Evolutionary conservation across 495 filamentous ascomycete genomes (phyloP).

Genomic region (Aspergillus ellipticus): DNA sequence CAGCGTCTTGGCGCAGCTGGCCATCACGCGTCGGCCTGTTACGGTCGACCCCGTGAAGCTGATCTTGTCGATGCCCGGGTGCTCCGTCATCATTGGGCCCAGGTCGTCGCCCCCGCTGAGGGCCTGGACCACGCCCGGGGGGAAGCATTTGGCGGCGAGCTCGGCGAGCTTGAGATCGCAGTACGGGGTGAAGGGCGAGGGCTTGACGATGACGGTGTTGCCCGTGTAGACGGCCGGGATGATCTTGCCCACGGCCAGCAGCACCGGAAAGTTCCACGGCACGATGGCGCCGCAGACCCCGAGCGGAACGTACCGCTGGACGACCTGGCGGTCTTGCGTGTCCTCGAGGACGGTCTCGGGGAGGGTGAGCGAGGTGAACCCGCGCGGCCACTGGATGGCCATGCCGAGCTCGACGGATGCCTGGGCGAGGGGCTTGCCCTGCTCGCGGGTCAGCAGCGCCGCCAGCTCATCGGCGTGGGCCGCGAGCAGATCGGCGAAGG

Average conservation of each 20-base stretch:
- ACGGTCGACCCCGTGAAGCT: slow-evolving; percentile 63
- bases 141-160: slow-evolving; percentile 57
- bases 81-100: slow-evolving; percentile 53
- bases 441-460: slow-evolving; percentile 50
- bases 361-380: slow-evolving; percentile 21
- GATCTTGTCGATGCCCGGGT: slow-evolving; percentile 63
- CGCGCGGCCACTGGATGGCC: slow-evolving; percentile 22
- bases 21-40: slow-evolving; percentile 64
- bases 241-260: slow-evolving; percentile 56
- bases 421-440: slow-evolving; percentile 50
- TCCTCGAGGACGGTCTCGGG: slow-evolving; percentile 40
- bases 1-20: slow-evolving; percentile 54
- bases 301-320: slow-evolving; percentile 52
- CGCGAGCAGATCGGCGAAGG: slow-evolving; percentile 48
- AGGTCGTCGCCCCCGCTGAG: slow-evolving; percentile 65
- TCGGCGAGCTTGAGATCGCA: slow-evolving; percentile 61
- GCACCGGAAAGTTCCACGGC: slow-evolving; percentile 60
- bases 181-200: slow-evolving; percentile 66
- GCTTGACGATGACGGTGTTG: slow-evolving; percentile 58
- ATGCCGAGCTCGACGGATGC: slow-evolving; percentile 24
- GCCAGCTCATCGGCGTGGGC: slow-evolving; percentile 43
- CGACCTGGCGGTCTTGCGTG: slow-evolving; percentile 40
- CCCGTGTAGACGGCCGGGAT: slow-evolving; percentile 55
- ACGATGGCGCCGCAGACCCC: slow-evolving; percentile 59
- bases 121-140: slow-evolving; percentile 63